phyloP scores from a whole-genome alignment of 1,284 basidiomycete species.

The Leccinum subrobustum region DNA sequence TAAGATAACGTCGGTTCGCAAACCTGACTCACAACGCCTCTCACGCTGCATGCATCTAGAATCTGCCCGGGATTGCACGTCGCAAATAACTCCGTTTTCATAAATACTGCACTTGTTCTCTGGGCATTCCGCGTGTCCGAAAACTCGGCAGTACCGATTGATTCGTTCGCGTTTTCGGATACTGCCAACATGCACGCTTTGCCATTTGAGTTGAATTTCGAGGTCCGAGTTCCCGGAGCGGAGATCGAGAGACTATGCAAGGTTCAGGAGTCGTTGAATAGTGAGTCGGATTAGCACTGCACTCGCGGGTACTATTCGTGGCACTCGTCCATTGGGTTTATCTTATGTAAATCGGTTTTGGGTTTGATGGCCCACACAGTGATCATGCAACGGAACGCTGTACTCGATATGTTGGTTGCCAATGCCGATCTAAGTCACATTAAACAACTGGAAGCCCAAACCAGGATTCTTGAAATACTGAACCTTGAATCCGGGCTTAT shows the following conservation, averaged over 20 bases:
- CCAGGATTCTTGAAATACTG: neutral
- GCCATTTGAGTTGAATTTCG: slow-evolving; percentile 21
- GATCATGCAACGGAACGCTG: neutral
- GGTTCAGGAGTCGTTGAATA: neutral
- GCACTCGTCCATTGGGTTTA: neutral
- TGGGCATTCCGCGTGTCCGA: slow-evolving; percentile 30
- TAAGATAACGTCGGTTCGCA: neutral
- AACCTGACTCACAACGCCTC: slow-evolving; percentile 7
- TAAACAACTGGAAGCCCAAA: too few relatives aligned
- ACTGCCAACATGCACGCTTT: slow-evolving; percentile 8
- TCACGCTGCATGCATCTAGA: slow-evolving; percentile 7
- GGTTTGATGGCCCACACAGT: neutral
- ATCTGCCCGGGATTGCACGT: slow-evolving; percentile 29
- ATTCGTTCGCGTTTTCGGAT: slow-evolving; percentile 23
- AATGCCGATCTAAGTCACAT: neutral
- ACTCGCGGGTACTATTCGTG: neutral
- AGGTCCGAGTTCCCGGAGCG: slow-evolving; percentile 6
- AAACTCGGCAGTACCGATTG: slow-evolving; percentile 20
- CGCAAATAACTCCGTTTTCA: slow-evolving; percentile 30
- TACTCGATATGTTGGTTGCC: neutral
- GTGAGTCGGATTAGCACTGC: neutral
- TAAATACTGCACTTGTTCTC: slow-evolving; percentile 21
- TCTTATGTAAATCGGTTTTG: neutral
- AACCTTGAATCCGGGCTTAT: neutral
- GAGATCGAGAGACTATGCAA: slow-evolving; percentile 13